phyloP scores from a whole-genome alignment of 495 filamentous ascomycete species.

The Aspergillus carlsbadensis region DNA sequence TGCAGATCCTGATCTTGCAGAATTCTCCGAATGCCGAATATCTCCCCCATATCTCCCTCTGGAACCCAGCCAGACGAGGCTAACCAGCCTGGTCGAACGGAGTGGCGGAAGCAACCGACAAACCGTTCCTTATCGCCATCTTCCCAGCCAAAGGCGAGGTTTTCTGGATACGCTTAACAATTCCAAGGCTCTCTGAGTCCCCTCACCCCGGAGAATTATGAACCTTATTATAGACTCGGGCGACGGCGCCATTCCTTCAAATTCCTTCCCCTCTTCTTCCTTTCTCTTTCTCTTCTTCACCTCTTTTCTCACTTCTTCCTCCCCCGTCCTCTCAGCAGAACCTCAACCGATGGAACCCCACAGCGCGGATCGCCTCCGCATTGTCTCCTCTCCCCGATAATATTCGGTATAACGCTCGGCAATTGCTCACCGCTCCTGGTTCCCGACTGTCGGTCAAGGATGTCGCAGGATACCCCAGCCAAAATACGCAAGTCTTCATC shows the following conservation, averaged over 20 bases:
- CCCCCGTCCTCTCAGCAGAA: background rate
- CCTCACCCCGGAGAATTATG: background rate
- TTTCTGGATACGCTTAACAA: background rate
- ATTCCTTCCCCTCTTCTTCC: background rate
- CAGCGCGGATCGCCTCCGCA: conserved; percentile 20
- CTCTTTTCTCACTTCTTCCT: background rate
- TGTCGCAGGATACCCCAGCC: conserved; percentile 27
- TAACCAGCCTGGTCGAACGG: background rate
- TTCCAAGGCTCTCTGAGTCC: too few species aligned
- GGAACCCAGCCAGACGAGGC: background rate
- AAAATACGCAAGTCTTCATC: conserved; percentile 29
- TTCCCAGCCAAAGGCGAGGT: background rate
- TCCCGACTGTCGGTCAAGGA: background rate
- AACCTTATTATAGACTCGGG: background rate
- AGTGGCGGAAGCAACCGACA: conserved; percentile 1
- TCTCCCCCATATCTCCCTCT: background rate
- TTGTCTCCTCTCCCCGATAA: conserved; percentile 8
- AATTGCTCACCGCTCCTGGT: background rate
- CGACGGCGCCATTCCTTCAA: background rate
- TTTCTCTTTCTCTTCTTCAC: background rate
- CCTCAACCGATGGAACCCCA: conserved; percentile 24
- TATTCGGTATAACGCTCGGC: background rate
- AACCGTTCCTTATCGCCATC: conserved; percentile 3
- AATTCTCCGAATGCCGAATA: background rate
- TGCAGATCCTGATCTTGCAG: too few species aligned